Conservation (phyloP, 176 grass and related monocot species). For the Rhynchospora tenuis region DNA sequence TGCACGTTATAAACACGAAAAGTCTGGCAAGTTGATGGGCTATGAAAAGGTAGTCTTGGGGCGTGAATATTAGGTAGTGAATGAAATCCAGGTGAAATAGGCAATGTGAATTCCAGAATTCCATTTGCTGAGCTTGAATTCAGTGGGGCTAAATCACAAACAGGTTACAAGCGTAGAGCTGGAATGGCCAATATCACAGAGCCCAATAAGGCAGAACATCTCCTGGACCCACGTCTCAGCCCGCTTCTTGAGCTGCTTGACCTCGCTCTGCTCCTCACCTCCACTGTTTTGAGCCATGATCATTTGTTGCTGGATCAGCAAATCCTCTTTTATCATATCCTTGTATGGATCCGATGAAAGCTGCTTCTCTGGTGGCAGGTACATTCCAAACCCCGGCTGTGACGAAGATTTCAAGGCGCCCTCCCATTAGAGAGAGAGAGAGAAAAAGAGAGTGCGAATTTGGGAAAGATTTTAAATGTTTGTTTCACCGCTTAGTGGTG, state of each 20-base stretch:
- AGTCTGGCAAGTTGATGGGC: conserved; percentile 94
- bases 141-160: conserved; percentile 48
- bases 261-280: conserved; percentile 40
- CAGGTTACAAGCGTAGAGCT: conserved; percentile 33
- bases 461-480: background rate
- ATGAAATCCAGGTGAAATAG: conserved; percentile 93
- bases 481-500: conserved; percentile 15
- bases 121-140: conserved; percentile 55
- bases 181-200: conserved; percentile 42
- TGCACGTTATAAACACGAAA: conserved; percentile 89
- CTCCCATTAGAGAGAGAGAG: conserved; percentile 10
- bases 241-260: conserved; percentile 72
- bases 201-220: conserved; percentile 66
- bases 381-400: conserved; percentile 33
- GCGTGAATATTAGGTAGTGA: conserved; percentile 82
- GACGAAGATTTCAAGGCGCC: background rate
- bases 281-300: conserved; percentile 65
- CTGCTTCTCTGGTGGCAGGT: conserved; percentile 42
- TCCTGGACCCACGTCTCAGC: conserved; percentile 97
- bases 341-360: background rate
- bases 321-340: conserved; percentile 32
- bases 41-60: conserved; percentile 77
- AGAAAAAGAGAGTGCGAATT: background rate
- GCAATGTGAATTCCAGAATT: conserved; percentile 84
- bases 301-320: conserved; percentile 48